Evolutionary conservation across 2,329 filamentous ascomycete genomes (phyloP), one percentile per base, ranked within the genome.

Genomic region (Cephalotrichum gorgonifer): DNA sequence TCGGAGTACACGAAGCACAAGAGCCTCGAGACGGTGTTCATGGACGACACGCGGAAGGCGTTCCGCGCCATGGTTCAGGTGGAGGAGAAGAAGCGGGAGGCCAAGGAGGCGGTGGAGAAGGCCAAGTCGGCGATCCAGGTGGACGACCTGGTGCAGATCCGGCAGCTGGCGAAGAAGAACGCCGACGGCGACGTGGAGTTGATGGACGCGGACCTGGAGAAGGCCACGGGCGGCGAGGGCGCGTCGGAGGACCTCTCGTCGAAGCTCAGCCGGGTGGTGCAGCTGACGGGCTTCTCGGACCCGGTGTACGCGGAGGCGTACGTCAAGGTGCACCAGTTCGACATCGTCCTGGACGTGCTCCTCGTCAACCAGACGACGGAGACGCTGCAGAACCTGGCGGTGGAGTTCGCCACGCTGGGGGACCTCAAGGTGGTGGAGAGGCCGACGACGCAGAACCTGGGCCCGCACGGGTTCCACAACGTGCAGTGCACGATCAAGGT

Each of bases 401-500:
- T 98, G 22, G 93, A 98, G 65, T 98, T 98, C 62, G 93, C 93
- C n/a, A 98, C 93, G 0, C 76, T 98, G 1, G 93, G 93, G 53
- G 93, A 98, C 63, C 79, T 98, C 53, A 98, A 98, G 72, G 93
- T 98, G 30, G 91, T 98, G 23, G 93, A 98, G 70, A 81, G 90
- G 54, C 93, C 93, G 39, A 94, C 89, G 3, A 97, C 93, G 5
- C 93, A 97, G 66, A 98, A 96, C 62, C 78, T 98, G 12, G 89
- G 85, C 2, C 88, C 89, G 1, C 89, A 96, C 62, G 93, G 96
- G 66, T 98, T 98, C 75, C 82, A 95, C 71, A 97, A 97, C 62
- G 89, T 98, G 28, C 93, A 98, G 67, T 91, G 90, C 62, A 98
- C 93, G 11, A 94, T 98, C 75, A 97, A 97, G 72, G 93, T 98